phyloP scores from a whole-genome alignment of 2,329 filamentous ascomycete species.

The Fonsecaea nubica region DNA sequence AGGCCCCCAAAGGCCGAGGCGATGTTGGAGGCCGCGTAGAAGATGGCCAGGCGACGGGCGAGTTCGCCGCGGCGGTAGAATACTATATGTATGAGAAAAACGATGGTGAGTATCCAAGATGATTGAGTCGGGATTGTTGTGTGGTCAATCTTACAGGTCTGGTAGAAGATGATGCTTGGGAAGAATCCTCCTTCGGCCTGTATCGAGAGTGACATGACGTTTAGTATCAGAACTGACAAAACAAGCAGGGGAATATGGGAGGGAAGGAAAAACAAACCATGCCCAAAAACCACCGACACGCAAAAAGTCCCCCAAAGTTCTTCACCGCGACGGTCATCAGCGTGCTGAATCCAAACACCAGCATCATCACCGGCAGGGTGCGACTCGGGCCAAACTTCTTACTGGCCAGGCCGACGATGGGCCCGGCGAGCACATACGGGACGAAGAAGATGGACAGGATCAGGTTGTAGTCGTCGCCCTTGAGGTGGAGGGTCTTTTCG shows the following conservation, averaged over 20 bases:
- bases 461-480: slow-evolving; percentile 70
- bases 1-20: slow-evolving; percentile 71
- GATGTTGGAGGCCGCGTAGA: slow-evolving; percentile 78
- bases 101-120: no score
- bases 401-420: slow-evolving; percentile 69
- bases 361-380: slow-evolving; percentile 72
- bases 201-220: neutral
- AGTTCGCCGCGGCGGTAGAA: slow-evolving; percentile 77
- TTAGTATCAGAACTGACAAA: neutral
- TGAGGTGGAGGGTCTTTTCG: slow-evolving; percentile 61
- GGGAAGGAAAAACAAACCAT: slow-evolving; percentile 62
- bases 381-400: slow-evolving; percentile 71
- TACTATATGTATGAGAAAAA: slow-evolving; percentile 2
- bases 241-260: slow-evolving; percentile 71
- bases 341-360: slow-evolving; percentile 70
- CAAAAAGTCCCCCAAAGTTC: slow-evolving; percentile 68
- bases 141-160: slow-evolving; percentile 46
- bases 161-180: slow-evolving; percentile 38
- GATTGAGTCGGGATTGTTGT: no score
- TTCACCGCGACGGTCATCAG: slow-evolving; percentile 54
- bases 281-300: slow-evolving; percentile 72
- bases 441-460: slow-evolving; percentile 76
- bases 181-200: slow-evolving; percentile 27
- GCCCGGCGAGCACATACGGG: slow-evolving; percentile 74
- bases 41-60: slow-evolving; percentile 72